Percentiles rank a stretch among this genome's conserved stretches.
Conservation (phyloP, 306 rosid genomes). For the Ormosia semicastrata region DNA sequence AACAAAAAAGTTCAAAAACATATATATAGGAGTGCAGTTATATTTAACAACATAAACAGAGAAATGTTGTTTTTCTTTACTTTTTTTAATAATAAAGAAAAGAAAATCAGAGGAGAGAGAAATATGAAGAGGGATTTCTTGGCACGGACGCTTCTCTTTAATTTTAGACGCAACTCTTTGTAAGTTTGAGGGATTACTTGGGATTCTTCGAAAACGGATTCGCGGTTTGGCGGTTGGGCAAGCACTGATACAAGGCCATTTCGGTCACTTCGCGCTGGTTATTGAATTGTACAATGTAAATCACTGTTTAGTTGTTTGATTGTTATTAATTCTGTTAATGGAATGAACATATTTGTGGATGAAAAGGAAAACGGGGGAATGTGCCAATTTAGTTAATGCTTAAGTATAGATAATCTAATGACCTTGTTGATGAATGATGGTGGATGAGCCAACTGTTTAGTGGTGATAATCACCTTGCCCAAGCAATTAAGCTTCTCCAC, state of each 20-base stretch:
- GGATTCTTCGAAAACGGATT: constrained; percentile 34
- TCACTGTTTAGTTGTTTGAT: neutral
- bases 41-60: neutral
- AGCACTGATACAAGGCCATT: neutral
- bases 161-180: constrained; percentile 34
- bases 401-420: constrained; percentile 19
- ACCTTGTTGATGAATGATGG: neutral
- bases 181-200: constrained; percentile 18
- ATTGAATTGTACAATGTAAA: neutral
- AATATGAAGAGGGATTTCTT: constrained; percentile 40
- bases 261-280: neutral
- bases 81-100: neutral
- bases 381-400: constrained; percentile 20
- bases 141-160: constrained; percentile 48
- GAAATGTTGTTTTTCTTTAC: neutral
- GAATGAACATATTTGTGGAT: neutral
- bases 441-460: neutral
- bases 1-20: constrained; percentile 20
- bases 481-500: neutral
- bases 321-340: neutral
- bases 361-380: neutral
- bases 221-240: constrained; percentile 42
- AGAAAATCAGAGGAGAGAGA: neutral
- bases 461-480: neutral
- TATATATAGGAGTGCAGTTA: constrained; percentile 25